Conservation (phyloP, 495 filamentous ascomycete genomes). For the Neurospora africana region DNA sequence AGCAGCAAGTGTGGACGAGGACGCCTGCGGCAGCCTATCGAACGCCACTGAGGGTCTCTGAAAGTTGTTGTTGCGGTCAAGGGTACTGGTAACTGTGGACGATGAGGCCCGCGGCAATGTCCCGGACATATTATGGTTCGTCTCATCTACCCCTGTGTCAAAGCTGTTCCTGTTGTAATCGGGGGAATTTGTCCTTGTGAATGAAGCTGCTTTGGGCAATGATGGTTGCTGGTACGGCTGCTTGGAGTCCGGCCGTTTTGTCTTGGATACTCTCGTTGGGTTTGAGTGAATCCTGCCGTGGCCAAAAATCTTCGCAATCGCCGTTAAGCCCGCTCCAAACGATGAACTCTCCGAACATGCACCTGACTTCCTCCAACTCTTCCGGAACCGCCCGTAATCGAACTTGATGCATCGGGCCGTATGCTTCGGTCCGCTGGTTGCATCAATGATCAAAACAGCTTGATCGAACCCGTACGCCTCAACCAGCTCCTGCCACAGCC, state of each 20-base stretch:
- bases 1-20: neutral
- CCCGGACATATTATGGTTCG: neutral
- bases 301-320: no score
- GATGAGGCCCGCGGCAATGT: neutral
- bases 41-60: no score
- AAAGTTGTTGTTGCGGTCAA: neutral
- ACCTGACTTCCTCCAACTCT: neutral
- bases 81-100: neutral
- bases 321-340: neutral
- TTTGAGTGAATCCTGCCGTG: no score
- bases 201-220: no score
- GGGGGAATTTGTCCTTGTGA: no score
- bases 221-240: no score
- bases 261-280: no score
- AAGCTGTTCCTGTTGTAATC: neutral
- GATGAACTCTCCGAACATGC: neutral
- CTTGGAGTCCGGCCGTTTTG: no score
- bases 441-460: neutral
- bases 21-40: neutral
- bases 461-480: neutral
- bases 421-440: neutral
- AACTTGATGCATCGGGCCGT: neutral
- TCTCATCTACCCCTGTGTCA: neutral
- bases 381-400: neutral
- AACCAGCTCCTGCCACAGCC: neutral